phyloP scores from a whole-genome alignment of 176 grass and related monocot species.

The Phragmites australis region DNA sequence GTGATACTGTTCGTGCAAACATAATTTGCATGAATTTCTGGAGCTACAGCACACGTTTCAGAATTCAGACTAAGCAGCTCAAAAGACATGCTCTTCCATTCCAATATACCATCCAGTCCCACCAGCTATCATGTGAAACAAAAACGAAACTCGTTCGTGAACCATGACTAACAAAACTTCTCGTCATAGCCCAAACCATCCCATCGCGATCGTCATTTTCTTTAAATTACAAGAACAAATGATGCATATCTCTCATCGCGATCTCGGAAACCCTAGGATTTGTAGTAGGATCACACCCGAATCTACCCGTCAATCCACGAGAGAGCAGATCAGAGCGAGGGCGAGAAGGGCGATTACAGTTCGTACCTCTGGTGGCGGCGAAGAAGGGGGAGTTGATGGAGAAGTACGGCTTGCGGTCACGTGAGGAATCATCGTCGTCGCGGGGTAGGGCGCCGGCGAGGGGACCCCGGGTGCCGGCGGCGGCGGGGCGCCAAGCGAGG shows the following conservation, averaged over 20 bases:
- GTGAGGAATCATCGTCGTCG: slow-evolving; percentile 15
- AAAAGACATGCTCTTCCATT: not conserved
- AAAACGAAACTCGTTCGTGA: not conserved
- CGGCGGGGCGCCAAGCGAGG: slow-evolving; percentile 45
- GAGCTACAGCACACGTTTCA: too few relatives aligned
- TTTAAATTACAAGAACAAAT: too few relatives aligned
- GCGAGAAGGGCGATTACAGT: not conserved
- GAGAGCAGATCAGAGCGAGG: slow-evolving; percentile 22
- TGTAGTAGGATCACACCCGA: not conserved
- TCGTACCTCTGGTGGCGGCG: slow-evolving; percentile 39
- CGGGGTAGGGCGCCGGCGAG: slow-evolving; percentile 30
- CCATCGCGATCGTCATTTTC: too few relatives aligned
- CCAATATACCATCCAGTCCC: not conserved
- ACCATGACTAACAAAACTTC: not conserved
- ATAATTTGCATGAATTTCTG: not conserved
- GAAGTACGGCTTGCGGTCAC: slow-evolving; percentile 19
- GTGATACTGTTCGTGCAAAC: not conserved
- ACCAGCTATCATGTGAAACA: not conserved
- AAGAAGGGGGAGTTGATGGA: slow-evolving; percentile 33
- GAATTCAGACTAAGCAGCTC: not conserved
- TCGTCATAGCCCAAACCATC: too few relatives aligned
- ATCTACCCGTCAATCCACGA: not conserved
- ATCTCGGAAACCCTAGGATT: slow-evolving; percentile 25
- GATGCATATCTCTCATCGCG: too few relatives aligned
- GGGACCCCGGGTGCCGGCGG: slow-evolving; percentile 16